Conservation (phyloP, 192 early-diverging fungal genomes). For the Umbelopsis vinacea region DNA sequence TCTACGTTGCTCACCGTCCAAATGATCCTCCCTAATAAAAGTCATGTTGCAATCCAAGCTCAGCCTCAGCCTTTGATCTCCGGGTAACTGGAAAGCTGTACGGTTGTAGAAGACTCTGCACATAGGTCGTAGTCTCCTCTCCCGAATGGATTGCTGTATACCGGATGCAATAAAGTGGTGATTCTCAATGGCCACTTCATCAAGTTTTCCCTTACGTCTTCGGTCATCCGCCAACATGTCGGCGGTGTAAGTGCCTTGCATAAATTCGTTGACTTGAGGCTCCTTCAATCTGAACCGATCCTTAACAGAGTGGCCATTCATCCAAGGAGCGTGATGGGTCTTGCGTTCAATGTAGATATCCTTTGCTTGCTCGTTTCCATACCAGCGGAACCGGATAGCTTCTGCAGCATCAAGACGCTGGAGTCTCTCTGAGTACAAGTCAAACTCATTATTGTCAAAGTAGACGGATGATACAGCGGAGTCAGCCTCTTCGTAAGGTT, state of each 20-base stretch:
- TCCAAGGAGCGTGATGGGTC: slow-evolving; percentile 46
- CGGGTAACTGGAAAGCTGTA: slow-evolving; percentile 54
- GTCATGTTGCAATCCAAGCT: slow-evolving; percentile 52
- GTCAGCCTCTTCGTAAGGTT: slow-evolving; percentile 77
- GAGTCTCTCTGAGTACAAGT: slow-evolving; percentile 87
- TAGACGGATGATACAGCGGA: slow-evolving; percentile 94
- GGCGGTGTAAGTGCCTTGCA: slow-evolving; percentile 71
- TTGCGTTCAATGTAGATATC: slow-evolving; percentile 42
- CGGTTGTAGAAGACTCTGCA: slow-evolving; percentile 54
- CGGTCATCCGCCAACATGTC: slow-evolving; percentile 71
- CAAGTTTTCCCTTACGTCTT: slow-evolving; percentile 63
- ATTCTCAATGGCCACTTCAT: slow-evolving; percentile 54
- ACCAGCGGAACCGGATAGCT: slow-evolving; percentile 94
- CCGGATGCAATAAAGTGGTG: slow-evolving; percentile 73
- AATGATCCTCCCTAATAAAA: slow-evolving; percentile 45
- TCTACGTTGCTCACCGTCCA: slow-evolving; percentile 16
- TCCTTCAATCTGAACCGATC: slow-evolving; percentile 94
- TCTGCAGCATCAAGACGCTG: slow-evolving; percentile 89
- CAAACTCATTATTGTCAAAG: slow-evolving; percentile 90
- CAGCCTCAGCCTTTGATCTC: slow-evolving; percentile 50
- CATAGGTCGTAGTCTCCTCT: slow-evolving; percentile 72
- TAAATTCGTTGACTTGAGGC: slow-evolving; percentile 82
- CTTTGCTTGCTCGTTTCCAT: slow-evolving; percentile 55
- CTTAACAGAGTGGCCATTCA: slow-evolving; percentile 63
- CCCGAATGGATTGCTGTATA: slow-evolving; percentile 66